Conservation (phyloP, 164 flowering plant species). For the Euptelea pleiosperma region DNA sequence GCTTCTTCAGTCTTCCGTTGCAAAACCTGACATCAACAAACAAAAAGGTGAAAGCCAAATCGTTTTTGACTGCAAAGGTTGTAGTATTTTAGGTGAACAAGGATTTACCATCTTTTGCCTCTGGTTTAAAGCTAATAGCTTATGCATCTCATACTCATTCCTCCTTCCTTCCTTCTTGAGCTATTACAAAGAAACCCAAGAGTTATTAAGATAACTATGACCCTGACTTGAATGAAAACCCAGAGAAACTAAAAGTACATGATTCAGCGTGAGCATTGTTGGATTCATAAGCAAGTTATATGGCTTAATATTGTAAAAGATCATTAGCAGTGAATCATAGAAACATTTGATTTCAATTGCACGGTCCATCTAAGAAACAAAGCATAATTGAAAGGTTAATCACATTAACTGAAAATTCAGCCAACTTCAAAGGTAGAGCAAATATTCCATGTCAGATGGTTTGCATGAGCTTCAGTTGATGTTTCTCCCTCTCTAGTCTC, state of each 20-base stretch:
- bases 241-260: neutral
- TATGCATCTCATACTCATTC: slow-evolving; percentile 98
- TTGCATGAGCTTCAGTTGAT: no score
- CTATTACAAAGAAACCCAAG: slow-evolving; percentile 33
- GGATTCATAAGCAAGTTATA: neutral
- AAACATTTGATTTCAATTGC: no score
- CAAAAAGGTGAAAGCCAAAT: neutral
- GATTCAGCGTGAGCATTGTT: neutral
- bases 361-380: no score
- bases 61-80: neutral
- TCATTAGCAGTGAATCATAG: no score
- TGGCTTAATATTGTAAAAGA: neutral
- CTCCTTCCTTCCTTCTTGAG: slow-evolving; percentile 98
- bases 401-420: no score
- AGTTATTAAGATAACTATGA: neutral
- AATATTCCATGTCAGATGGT: no score
- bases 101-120: slow-evolving; percentile 86
- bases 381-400: no score
- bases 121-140: slow-evolving; percentile 86
- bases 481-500: no score
- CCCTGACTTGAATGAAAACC: neutral
- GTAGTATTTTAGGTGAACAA: neutral
- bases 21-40: slow-evolving; percentile 54
- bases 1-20: slow-evolving; percentile 99
- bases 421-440: no score